phyloP scores from a whole-genome alignment of 2,329 filamentous ascomycete genomes.

The Colletotrichum sp. region DNA sequence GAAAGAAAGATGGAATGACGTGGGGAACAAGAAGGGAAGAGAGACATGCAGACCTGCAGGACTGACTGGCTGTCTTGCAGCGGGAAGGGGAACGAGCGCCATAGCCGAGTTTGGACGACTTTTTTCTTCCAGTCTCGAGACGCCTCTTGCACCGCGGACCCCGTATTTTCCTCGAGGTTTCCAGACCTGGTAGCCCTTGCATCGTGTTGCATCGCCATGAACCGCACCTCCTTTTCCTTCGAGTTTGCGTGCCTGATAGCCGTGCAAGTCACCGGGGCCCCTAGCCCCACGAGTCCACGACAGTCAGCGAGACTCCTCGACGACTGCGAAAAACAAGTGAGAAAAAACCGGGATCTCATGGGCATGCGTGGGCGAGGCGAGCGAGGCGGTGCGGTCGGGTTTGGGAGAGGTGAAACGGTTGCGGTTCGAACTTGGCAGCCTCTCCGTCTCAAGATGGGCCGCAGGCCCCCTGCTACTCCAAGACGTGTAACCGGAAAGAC shows the following conservation, averaged over 20 bases:
- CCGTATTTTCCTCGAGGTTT: constrained; percentile 2
- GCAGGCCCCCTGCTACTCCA: constrained; percentile 5
- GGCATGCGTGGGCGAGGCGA: background rate
- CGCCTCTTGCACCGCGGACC: background rate
- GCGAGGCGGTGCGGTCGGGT: constrained; percentile 14
- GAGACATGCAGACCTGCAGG: background rate
- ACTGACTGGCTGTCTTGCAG: background rate
- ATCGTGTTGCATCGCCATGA: constrained; percentile 1
- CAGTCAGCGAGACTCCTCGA: background rate
- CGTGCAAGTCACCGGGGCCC: background rate
- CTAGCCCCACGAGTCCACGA: background rate
- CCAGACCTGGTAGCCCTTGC: background rate
- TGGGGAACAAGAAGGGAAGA: background rate
- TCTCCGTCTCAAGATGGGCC: constrained; percentile 19
- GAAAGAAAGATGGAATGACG: background rate
- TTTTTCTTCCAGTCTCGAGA: background rate
- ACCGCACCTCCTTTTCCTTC: background rate
- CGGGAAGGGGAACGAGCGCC: background rate
- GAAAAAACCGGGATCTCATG: background rate
- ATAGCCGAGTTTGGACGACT: constrained; percentile 4
- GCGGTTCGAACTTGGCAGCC: constrained; percentile 18
- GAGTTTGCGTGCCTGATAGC: background rate
- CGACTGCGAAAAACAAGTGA: background rate
- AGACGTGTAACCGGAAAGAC: constrained; percentile 10
- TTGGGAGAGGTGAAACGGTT: constrained; percentile 17